A percentile compares a stretch with the other conserved stretches of the same genome.
Conservation (phyloP, 179 eudicot genomes). For the Actinidia chinensis region DNA sequence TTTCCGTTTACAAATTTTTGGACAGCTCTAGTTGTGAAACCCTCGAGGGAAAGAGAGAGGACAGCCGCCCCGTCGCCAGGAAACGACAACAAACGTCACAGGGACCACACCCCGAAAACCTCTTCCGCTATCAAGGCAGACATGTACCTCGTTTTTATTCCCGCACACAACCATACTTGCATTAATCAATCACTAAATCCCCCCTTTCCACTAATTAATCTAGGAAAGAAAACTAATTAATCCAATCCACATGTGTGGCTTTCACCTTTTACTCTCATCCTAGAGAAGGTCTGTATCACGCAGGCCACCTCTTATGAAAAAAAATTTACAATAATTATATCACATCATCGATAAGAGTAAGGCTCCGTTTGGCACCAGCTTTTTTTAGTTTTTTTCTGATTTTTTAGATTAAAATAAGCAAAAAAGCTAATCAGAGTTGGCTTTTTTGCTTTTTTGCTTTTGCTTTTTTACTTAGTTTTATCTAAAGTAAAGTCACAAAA, state of each 20-base stretch:
- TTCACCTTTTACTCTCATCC: neutral
- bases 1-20: too few relatives aligned
- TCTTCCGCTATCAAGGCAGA: constrained; percentile 16
- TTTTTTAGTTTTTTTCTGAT: too few relatives aligned
- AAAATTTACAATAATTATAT: too few relatives aligned
- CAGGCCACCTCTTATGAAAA: neutral
- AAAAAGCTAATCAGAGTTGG: too few relatives aligned
- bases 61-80: neutral
- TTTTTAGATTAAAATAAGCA: too few relatives aligned
- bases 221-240: too few relatives aligned
- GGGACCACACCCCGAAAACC: neutral
- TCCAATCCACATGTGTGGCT: neutral
- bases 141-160: constrained; percentile 12
- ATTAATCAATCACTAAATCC: neutral
- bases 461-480: too few relatives aligned
- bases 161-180: constrained; percentile 6
- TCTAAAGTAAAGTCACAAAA: too few relatives aligned
- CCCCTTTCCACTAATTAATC: neutral
- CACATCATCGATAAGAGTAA: too few relatives aligned
- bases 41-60: neutral
- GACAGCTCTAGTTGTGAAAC: too few relatives aligned
- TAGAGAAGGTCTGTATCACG: neutral
- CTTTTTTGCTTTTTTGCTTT: too few relatives aligned
- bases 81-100: constrained; percentile 5
- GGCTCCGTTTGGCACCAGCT: too few relatives aligned